phyloP scores from a whole-genome alignment of 805 yeast genomes.

The Candida lessepsii region DNA sequence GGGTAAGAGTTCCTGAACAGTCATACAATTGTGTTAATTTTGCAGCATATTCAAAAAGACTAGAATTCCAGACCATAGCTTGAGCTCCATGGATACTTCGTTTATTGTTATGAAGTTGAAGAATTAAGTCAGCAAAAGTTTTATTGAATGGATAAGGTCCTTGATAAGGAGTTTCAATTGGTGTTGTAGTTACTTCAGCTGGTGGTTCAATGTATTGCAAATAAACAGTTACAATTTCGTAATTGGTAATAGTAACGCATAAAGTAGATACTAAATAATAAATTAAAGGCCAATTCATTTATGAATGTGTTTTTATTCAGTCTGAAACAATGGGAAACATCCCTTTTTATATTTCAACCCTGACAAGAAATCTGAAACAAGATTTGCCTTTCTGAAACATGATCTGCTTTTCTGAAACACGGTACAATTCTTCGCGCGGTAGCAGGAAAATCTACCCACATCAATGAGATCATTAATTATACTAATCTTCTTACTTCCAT shows the following conservation, averaged over 20 bases:
- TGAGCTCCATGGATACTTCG: constrained; percentile 30
- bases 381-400: constrained; percentile 8
- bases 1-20: constrained; percentile 34
- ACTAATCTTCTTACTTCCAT: not conserved
- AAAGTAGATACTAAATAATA: not conserved
- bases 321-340: not conserved
- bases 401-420: constrained; percentile 9
- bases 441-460: not conserved
- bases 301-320: too few relatives aligned
- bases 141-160: constrained; percentile 5
- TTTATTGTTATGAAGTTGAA: constrained; percentile 29
- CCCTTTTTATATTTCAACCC: not conserved
- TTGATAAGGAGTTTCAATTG: not conserved
- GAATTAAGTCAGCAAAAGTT: constrained; percentile 10
- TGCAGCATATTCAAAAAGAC: constrained; percentile 31
- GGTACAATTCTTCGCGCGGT: not conserved
- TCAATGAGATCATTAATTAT: not conserved
- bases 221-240: constrained; percentile 6
- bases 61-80: constrained; percentile 30
- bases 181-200: not conserved
- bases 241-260: constrained; percentile 2
- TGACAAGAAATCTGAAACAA: constrained; percentile 5
- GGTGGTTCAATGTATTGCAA: constrained; percentile 4
- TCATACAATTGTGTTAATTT: constrained; percentile 30
- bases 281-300: not conserved